Evolutionary conservation across 805 yeast genomes (phyloP).

Genomic region (Ogataea parapolymorpha): DNA sequence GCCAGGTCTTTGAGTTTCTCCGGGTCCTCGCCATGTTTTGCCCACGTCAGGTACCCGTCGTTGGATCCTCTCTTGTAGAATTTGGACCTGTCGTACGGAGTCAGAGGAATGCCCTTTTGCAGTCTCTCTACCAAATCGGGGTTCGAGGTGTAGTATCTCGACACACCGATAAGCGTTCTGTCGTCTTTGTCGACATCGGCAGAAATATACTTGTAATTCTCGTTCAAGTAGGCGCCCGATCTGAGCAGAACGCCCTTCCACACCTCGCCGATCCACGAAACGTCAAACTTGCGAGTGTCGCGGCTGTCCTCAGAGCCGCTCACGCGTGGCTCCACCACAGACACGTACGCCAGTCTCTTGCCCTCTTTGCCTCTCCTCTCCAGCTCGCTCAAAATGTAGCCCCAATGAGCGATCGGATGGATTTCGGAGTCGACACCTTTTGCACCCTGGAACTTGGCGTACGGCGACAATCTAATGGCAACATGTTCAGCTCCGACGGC

Average conservation of each 20-base stretch:
- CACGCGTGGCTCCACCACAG: slow-evolving; percentile 32
- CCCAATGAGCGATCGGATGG: slow-evolving; percentile 36
- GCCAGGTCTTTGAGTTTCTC: slow-evolving; percentile 9
- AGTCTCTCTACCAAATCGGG: slow-evolving; percentile 42
- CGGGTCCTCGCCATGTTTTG: slow-evolving; percentile 18
- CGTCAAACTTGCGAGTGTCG: slow-evolving; percentile 5
- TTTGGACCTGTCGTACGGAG: slow-evolving; percentile 38
- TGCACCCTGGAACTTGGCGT: slow-evolving; percentile 37
- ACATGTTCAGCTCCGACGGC: slow-evolving; percentile 50
- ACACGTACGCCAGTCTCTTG: slow-evolving; percentile 26
- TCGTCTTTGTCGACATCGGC: slow-evolving; percentile 30
- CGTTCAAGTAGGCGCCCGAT: slow-evolving; percentile 25
- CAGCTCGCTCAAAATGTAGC: slow-evolving; percentile 39
- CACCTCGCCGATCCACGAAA: slow-evolving; percentile 25
- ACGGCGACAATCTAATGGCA: slow-evolving; percentile 49
- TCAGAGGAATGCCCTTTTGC: slow-evolving; percentile 35
- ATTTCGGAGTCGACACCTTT: slow-evolving; percentile 37
- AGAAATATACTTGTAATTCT: slow-evolving; percentile 21
- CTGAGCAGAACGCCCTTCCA: slow-evolving; percentile 35
- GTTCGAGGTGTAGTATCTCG: slow-evolving; percentile 41
- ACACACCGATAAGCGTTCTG: slow-evolving; percentile 42
- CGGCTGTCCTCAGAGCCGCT: slow-evolving; percentile 4
- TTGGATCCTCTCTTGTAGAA: slow-evolving; percentile 36
- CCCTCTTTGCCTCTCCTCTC: slow-evolving; percentile 37
- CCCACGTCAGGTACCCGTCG: slow-evolving; percentile 17